A percentile compares a stretch with the other conserved stretches of the same genome.
These are phyloP conservation scores for Dacryopinax spathularia DNA, from an alignment of 768 basidiomycete species.

Conservation along the genomic window DNA sequence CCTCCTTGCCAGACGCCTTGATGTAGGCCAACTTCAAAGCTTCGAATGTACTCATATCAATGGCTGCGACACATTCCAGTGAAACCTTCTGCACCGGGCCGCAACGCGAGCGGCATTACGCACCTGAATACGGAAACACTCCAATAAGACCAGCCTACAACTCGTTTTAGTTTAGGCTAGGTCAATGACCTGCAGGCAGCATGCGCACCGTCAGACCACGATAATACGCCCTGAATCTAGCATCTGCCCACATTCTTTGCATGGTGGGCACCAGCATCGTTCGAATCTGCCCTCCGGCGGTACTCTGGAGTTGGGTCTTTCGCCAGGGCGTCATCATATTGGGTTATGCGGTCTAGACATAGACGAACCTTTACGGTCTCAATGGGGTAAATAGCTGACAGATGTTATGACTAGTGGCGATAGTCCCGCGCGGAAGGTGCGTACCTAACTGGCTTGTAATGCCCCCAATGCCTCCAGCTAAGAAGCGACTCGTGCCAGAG, in stretches of 20 bases:
- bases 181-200: slow-evolving; percentile 23
- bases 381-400: slow-evolving; percentile 81
- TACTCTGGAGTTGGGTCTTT: slow-evolving; percentile 94
- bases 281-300: slow-evolving; percentile 32
- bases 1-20: slow-evolving; percentile 71
- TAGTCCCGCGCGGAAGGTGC: slow-evolving; percentile 18
- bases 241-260: slow-evolving; percentile 59
- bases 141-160: slow-evolving; percentile 80
- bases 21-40: slow-evolving; percentile 84
- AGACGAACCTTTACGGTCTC: slow-evolving; percentile 74
- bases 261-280: slow-evolving; percentile 45
- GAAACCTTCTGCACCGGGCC: not conserved
- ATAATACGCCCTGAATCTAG: slow-evolving; percentile 75
- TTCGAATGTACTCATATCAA: slow-evolving; percentile 96
- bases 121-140: slow-evolving; percentile 70
- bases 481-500: slow-evolving; percentile 79
- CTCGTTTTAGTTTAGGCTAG: not conserved
- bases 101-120: slow-evolving; percentile 18
- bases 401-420: slow-evolving; percentile 14
- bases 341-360: not conserved
- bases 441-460: slow-evolving; percentile 77
- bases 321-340: not conserved
- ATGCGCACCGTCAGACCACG: slow-evolving; percentile 62
- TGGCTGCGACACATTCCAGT: slow-evolving; percentile 55
- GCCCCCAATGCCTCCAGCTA: slow-evolving; percentile 94